Conservation (phyloP, 1,284 basidiomycete species). For the Spongispora temasekensis region DNA sequence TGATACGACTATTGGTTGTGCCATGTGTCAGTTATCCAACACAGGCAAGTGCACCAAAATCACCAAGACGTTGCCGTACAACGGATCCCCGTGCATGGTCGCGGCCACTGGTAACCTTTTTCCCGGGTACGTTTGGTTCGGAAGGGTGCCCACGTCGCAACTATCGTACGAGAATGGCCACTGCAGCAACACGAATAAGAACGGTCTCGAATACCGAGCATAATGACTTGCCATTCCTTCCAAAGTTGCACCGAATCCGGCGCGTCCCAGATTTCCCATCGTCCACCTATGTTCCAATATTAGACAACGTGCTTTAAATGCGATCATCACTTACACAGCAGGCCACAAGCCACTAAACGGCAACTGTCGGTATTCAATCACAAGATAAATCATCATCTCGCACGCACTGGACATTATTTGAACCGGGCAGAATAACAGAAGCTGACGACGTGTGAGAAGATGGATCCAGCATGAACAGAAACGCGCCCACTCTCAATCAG, state of each 20-base stretch:
- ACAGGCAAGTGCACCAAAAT: background rate
- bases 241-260: constrained; percentile 71
- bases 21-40: constrained; percentile 5
- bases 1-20: constrained; percentile 56
- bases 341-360: constrained; percentile 67
- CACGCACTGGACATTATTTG: constrained; percentile 47
- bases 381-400: background rate
- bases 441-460: constrained; percentile 39
- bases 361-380: constrained; percentile 10
- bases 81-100: constrained; percentile 44
- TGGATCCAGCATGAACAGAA: constrained; percentile 26
- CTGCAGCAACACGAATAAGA: constrained; percentile 25
- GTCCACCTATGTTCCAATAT: constrained; percentile 53
- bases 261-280: constrained; percentile 79
- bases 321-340: constrained; percentile 48
- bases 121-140: constrained; percentile 72
- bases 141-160: constrained; percentile 84
- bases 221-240: constrained; percentile 51
- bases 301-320: constrained; percentile 1
- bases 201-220: background rate
- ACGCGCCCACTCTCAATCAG: constrained; percentile 58
- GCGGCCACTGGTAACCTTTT: constrained; percentile 51
- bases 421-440: constrained; percentile 60
- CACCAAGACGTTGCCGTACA: constrained; percentile 42
- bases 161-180: constrained; percentile 75